phyloP scores from a whole-genome alignment of 352 stramenopile species.

The Phytophthora kernoviae region DNA sequence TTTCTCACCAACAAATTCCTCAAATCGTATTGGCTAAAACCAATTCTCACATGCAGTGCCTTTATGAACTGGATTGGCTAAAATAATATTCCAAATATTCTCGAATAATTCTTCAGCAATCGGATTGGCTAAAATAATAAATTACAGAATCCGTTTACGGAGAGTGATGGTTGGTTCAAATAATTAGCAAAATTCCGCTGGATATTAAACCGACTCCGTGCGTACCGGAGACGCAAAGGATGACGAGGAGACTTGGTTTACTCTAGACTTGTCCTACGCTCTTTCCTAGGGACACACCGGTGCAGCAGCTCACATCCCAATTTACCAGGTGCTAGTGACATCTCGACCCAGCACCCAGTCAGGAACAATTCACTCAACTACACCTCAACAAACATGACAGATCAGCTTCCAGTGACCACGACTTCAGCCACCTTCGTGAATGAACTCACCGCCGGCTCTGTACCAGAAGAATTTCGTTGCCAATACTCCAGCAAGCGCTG shows the following conservation, averaged over 20 bases:
- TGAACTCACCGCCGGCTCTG: conserved; percentile 17
- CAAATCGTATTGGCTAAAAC: too few species aligned
- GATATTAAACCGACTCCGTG: conserved; percentile 12
- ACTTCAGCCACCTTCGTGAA: conserved; percentile 15
- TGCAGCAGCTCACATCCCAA: conserved; percentile 31
- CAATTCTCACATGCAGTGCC: too few species aligned
- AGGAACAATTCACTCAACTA: conserved; percentile 8
- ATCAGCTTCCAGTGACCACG: conserved; percentile 10
- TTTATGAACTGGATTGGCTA: too few species aligned
- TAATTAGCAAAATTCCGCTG: background rate
- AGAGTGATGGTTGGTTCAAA: too few species aligned
- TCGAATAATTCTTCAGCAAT: too few species aligned
- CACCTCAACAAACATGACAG: conserved; percentile 19
- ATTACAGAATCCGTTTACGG: too few species aligned
- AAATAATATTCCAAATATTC: too few species aligned
- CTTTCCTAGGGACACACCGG: conserved; percentile 6
- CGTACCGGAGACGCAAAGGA: background rate
- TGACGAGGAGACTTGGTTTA: background rate
- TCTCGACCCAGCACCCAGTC: conserved; percentile 18
- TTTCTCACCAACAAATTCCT: background rate
- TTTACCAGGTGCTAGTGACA: conserved; percentile 32
- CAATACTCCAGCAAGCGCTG: conserved; percentile 79
- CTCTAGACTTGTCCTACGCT: conserved; percentile 24
- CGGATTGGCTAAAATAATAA: too few species aligned
- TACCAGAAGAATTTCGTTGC: conserved; percentile 54